phyloP scores from a whole-genome alignment of 78 protist species.

The Anaeramoeba flamelloides region DNA sequence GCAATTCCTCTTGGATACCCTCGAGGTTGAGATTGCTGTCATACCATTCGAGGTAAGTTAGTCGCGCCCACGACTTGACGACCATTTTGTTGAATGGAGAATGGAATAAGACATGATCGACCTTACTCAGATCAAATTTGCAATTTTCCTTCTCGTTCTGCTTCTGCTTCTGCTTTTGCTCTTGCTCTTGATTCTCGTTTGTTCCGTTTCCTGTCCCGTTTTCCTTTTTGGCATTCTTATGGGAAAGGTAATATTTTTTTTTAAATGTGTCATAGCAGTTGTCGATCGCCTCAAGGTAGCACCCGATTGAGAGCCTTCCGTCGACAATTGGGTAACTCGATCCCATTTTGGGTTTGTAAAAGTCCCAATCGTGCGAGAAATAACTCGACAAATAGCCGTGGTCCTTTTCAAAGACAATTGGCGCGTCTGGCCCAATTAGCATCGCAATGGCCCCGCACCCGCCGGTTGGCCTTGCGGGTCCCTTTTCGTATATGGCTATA shows the following conservation, averaged over 20 bases:
- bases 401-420: constrained; percentile 53
- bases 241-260: too few relatives aligned
- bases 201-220: too few relatives aligned
- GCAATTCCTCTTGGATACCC: too few relatives aligned
- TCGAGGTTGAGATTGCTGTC: too few relatives aligned
- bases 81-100: constrained; percentile 85
- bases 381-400: background rate
- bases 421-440: constrained; percentile 87
- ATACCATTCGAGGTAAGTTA: constrained; percentile 3
- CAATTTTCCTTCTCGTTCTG: too few relatives aligned
- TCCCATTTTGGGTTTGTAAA: constrained; percentile 75
- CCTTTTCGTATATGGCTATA: constrained; percentile 66
- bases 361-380: constrained; percentile 64
- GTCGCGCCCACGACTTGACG: constrained; percentile 64
- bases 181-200: too few relatives aligned
- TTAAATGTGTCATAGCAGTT: constrained; percentile 13
- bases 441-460: constrained; percentile 77
- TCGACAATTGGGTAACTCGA: constrained; percentile 72
- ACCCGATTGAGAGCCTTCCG: constrained; percentile 61
- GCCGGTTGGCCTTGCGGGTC: background rate
- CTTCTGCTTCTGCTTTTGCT: too few relatives aligned
- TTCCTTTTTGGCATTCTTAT: too few relatives aligned
- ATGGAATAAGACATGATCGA: constrained; percentile 65
- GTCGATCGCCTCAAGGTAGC: constrained; percentile 72
- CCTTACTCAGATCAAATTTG: too few relatives aligned